Conservation (phyloP, 345 rosid species). For the Citrus hindsii region DNA sequence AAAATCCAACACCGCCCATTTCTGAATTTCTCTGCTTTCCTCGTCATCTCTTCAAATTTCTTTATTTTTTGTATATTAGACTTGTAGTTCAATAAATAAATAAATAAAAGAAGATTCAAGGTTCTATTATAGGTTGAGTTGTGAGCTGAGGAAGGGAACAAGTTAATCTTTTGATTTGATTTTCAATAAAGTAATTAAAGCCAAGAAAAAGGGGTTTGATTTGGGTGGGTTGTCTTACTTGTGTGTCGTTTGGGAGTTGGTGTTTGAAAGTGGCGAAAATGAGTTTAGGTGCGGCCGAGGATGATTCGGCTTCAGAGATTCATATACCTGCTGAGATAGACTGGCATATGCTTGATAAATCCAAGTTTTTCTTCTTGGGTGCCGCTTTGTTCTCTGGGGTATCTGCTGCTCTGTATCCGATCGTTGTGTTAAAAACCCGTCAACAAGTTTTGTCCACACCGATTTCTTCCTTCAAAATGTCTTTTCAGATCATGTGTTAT, state of each 20-base stretch:
- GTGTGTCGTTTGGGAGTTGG: neutral
- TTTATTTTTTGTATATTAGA: neutral
- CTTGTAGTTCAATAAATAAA: neutral
- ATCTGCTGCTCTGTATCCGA: slow-evolving; percentile 85
- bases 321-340: slow-evolving; percentile 80
- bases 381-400: slow-evolving; percentile 91
- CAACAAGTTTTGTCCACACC: slow-evolving; percentile 67
- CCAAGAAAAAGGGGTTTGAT: neutral
- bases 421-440: slow-evolving; percentile 77
- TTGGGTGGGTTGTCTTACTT: too few species aligned
- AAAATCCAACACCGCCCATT: neutral
- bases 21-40: neutral
- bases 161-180: neutral
- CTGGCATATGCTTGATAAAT: slow-evolving; percentile 98
- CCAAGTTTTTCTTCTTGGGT: slow-evolving; percentile 82
- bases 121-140: slow-evolving; percentile 4
- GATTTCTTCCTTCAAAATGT: slow-evolving; percentile 57
- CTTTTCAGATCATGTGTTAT: slow-evolving; percentile 50
- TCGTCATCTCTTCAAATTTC: neutral
- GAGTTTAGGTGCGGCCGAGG: slow-evolving; percentile 79
- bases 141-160: neutral
- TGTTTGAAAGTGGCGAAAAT: slow-evolving; percentile 60
- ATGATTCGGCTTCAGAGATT: slow-evolving; percentile 71
- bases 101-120: slow-evolving; percentile 1
- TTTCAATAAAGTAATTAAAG: neutral